Percentiles rank a stretch among this genome's conserved stretches.
Conservation (phyloP, 2,329 filamentous ascomycete genomes). For the Immersiporthe knoxdaviesiana region DNA sequence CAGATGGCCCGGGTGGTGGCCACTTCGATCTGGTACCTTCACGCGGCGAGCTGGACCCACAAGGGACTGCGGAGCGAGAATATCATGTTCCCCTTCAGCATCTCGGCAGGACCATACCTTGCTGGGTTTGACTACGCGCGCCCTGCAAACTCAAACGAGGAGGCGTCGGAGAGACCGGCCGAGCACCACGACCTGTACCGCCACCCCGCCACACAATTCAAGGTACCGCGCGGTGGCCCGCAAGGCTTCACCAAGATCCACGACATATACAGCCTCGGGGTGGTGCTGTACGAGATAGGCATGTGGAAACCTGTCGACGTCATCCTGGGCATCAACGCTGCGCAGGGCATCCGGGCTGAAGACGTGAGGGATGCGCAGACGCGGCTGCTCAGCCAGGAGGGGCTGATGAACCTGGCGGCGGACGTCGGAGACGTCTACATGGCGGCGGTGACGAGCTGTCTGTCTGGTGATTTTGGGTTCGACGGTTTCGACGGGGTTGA, state of each 20-base stretch:
- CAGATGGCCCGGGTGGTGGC: conserved; percentile 18
- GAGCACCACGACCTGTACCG: conserved; percentile 47
- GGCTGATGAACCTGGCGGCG: conserved; percentile 19
- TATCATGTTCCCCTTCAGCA: conserved; percentile 49
- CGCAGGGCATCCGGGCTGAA: background rate
- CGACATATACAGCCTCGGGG: conserved; percentile 54
- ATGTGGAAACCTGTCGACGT: conserved; percentile 50
- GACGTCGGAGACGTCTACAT: conserved; percentile 19
- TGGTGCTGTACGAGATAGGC: conserved; percentile 55
- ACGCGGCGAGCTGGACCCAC: conserved; percentile 57
- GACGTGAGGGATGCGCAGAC: conserved; percentile 5
- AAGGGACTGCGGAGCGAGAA: conserved; percentile 55
- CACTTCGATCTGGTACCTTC: conserved; percentile 41
- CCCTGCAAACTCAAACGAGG: conserved; percentile 39
- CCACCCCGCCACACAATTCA: conserved; percentile 41
- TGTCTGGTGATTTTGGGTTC: conserved; percentile 21
- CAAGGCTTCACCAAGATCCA: conserved; percentile 40
- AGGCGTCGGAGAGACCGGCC: conserved; percentile 46
- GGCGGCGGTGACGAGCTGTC: conserved; percentile 20
- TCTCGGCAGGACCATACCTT: conserved; percentile 43
- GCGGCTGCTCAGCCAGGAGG: conserved; percentile 9
- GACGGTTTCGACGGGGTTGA: background rate
- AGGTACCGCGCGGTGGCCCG: conserved; percentile 33
- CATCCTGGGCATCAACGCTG: conserved; percentile 36
- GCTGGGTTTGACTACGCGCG: conserved; percentile 56